Evolutionary conservation across 2,329 filamentous ascomycete genomes (phyloP), one percentile per base, ranked within the genome.

Genomic region (Cercospora zeina): DNA sequence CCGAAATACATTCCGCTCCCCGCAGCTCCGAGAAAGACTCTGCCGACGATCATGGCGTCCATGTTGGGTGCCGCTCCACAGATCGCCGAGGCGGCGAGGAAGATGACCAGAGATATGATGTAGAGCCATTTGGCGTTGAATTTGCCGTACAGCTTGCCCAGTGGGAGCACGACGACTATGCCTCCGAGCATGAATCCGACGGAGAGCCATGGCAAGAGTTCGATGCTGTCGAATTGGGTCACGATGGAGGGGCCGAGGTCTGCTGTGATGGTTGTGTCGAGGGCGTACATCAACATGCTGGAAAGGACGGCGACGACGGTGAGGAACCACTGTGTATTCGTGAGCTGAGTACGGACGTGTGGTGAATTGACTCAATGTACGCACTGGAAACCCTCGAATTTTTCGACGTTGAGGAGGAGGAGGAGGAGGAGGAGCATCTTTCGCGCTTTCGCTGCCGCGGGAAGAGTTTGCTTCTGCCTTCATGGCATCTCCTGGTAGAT

Each of bases 11-110:
- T 45, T 24, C 42, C 42, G 14, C 42, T 45, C 2, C 42, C 42
- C 63, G 64, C 63, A 85, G 84, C 6, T 72, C 74, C 74, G 45
- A 69, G 69, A 16, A 72, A 61, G 13, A 71, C 72, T 30, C 74
- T 64, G 24, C 74, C 74, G 27, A 75, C 63, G 50, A 76, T 74
- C 14, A 72, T 34, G 6, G 71, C 68, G 36, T 68, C 61, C 68
- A 73, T 72, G 13, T 59, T 66, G 2, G 71, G 73, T 10, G 74
- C 74, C 8, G 63, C 73, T 36, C 74, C 74, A 58, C 74, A 74
- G 3, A 76, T 54, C n/a, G 70, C 72, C 56, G 62, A 66, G 4
- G 68, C 74, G 45, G 65, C 66, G 24, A 63, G 55, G 37, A 75
- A 75, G 14, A 75, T 42, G 11, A 70, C 19, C n/a, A 69, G 51